A percentile compares a stretch with the other conserved stretches of the same genome.
phyloP scores from a whole-genome alignment of 2,329 filamentous ascomycete genomes.

The Aspergillus novoparasiticus region DNA sequence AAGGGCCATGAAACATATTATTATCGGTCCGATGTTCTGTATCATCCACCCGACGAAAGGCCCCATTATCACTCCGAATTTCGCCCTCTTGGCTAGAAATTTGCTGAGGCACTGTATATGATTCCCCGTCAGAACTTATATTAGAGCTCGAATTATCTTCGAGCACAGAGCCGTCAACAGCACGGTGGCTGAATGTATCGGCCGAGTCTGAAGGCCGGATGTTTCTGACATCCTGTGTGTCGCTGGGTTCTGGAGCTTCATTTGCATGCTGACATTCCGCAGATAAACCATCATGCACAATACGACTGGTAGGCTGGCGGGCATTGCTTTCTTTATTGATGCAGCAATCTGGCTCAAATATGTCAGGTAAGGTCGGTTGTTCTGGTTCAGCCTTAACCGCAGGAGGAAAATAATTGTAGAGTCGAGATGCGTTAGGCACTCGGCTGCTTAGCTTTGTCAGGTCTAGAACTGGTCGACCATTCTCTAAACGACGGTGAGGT shows the following conservation, averaged over 20 bases:
- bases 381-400: constrained; percentile 22
- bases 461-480: constrained; percentile 30
- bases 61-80: constrained; percentile 1
- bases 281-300: neutral
- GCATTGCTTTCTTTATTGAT: constrained; percentile 14
- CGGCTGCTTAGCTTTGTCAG: constrained; percentile 29
- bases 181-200: constrained; percentile 22
- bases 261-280: neutral
- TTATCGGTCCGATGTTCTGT: constrained; percentile 4
- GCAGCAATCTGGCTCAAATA: constrained; percentile 31
- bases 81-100: constrained; percentile 2
- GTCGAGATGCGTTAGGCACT: constrained; percentile 32
- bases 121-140: constrained; percentile 16
- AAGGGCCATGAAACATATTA: constrained; percentile 9
- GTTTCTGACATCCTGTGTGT: neutral
- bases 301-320: neutral
- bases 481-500: constrained; percentile 22
- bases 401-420: constrained; percentile 31
- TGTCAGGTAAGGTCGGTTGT: constrained; percentile 28
- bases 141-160: constrained; percentile 19
- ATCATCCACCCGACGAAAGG: constrained; percentile 5
- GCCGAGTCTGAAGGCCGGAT: constrained; percentile 15
- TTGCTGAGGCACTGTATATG: constrained; percentile 12
- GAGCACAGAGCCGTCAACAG: constrained; percentile 22
- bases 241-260: neutral